Evolutionary conservation across 306 rosid species (phyloP).

Genomic region (Malus sylvestris): DNA sequence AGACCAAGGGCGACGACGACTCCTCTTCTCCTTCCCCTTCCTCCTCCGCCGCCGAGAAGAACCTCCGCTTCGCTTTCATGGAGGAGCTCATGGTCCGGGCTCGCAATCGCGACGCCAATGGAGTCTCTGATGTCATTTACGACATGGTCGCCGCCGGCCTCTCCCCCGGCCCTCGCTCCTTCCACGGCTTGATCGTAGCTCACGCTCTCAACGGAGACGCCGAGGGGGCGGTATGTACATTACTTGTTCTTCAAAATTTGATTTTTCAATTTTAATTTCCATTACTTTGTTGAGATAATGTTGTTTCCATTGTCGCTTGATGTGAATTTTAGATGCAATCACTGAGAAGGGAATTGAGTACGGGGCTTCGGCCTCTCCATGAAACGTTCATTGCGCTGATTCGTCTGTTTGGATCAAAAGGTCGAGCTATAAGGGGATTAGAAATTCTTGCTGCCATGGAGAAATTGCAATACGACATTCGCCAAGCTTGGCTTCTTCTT

Average conservation of each 20-base stretch:
- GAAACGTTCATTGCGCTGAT: constrained; percentile 75
- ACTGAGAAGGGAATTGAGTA: constrained; percentile 67
- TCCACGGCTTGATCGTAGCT: constrained; percentile 79
- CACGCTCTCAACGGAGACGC: constrained; percentile 61
- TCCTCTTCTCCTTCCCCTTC: constrained; percentile 9
- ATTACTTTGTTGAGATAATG: background rate
- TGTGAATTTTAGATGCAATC: constrained; percentile 57
- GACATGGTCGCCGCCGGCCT: constrained; percentile 96
- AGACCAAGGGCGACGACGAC: constrained; percentile 40
- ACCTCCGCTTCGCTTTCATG: constrained; percentile 86
- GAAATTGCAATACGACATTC: constrained; percentile 65
- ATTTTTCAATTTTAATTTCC: background rate
- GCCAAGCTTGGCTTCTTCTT: constrained; percentile 80
- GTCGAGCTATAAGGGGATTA: constrained; percentile 50
- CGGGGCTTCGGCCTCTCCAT: constrained; percentile 85
- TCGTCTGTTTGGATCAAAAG: constrained; percentile 72
- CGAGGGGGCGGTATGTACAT: constrained; percentile 59
- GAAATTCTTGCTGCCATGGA: constrained; percentile 91
- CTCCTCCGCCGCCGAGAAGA: constrained; percentile 42
- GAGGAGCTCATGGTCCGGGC: constrained; percentile 92
- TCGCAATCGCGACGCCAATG: constrained; percentile 53
- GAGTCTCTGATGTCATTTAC: constrained; percentile 68
- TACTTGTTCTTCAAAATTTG: background rate
- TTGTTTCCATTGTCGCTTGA: background rate
- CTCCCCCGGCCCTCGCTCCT: constrained; percentile 86